Evolutionary conservation across 2,329 filamentous ascomycete genomes (phyloP).

Genomic region (Calonectria pauciramosa): DNA sequence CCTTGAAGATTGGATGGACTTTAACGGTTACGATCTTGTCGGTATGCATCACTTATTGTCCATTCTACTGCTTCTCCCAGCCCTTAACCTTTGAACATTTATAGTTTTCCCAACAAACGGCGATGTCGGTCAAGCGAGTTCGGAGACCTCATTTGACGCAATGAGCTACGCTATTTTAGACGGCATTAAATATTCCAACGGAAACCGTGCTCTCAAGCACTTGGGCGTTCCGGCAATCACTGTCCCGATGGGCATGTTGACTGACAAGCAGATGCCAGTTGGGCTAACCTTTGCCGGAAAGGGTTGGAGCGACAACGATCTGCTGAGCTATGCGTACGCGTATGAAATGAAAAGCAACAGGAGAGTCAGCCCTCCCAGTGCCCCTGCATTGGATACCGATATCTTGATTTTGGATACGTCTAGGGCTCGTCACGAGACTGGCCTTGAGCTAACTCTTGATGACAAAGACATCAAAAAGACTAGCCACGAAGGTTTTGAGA

Average conservation of each 20-base stretch:
- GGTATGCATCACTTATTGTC: neutral
- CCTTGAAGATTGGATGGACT: conserved; percentile 57
- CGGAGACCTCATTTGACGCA: neutral
- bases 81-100: neutral
- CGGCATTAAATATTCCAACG: conserved; percentile 27
- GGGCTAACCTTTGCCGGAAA: conserved; percentile 22
- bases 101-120: conserved; percentile 25
- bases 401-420: neutral
- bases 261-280: conserved; percentile 26
- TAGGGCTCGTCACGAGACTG: neutral
- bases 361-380: neutral
- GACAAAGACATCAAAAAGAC: neutral
- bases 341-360: conserved; percentile 6
- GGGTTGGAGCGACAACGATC: conserved; percentile 11
- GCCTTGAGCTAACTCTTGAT: neutral
- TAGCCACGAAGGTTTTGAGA: neutral
- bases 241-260: conserved; percentile 25
- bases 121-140: conserved; percentile 14
- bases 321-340: conserved; percentile 11
- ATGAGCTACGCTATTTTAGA: conserved; percentile 6
- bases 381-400: conserved; percentile 1
- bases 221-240: conserved; percentile 25
- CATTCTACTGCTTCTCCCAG: neutral
- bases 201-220: conserved; percentile 25
- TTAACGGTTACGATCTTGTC: neutral